These are phyloP conservation scores for Alternaria tenuissima DNA, from an alignment of 2,329 filamentous ascomycete genomes.

Conservation along the genomic window DNA sequence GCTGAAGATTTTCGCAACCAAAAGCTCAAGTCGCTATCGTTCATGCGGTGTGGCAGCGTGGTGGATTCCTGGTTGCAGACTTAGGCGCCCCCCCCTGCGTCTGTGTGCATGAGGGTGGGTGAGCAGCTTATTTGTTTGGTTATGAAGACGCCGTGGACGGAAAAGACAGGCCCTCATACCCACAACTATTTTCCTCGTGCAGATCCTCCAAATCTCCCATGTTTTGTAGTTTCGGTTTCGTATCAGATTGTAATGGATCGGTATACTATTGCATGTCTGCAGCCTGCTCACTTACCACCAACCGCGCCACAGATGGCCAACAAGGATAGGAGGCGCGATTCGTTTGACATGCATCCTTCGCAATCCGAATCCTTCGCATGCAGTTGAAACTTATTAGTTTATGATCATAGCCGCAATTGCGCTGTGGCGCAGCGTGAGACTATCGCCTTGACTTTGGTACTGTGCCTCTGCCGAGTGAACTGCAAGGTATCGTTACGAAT, in stretches of 20 bases:
- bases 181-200: too few relatives aligned
- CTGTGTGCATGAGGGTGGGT: not conserved
- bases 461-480: not conserved
- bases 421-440: not conserved
- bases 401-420: not conserved
- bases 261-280: not conserved
- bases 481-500: not conserved
- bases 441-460: not conserved
- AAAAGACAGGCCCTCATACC: not conserved
- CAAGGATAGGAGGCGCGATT: not conserved
- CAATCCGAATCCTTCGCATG: not conserved
- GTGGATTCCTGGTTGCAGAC: not conserved
- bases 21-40: not conserved
- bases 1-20: not conserved
- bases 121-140: not conserved
- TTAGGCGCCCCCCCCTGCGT: not conserved
- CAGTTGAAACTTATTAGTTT: not conserved
- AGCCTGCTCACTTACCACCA: not conserved
- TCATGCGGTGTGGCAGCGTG: not conserved
- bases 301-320: not conserved
- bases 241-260: not conserved
- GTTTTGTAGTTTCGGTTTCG: not conserved
- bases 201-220: not conserved
- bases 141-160: not conserved
- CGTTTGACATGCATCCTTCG: not conserved